phyloP scores from a whole-genome alignment of 352 stramenopile genomes.

The Aphanomyces invadans region DNA sequence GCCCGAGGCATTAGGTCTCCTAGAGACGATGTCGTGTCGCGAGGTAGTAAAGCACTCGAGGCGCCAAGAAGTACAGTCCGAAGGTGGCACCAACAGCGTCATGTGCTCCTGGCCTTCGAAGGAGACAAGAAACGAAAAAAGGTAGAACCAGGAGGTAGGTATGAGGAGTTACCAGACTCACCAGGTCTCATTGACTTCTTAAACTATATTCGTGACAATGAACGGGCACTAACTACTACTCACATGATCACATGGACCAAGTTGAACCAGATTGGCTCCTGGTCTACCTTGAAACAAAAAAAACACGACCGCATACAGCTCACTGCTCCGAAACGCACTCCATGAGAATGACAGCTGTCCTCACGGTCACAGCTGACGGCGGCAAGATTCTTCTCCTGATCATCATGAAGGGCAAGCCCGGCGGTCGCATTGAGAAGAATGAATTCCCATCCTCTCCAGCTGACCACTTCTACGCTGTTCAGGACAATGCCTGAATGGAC shows the following conservation, averaged over 20 bases:
- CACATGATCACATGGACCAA: not conserved
- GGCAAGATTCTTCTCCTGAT: slow-evolving; percentile 27
- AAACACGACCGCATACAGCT: not conserved
- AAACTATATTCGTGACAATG: not conserved
- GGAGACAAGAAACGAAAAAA: not conserved
- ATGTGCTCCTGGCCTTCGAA: not conserved
- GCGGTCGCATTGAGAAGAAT: slow-evolving; percentile 22
- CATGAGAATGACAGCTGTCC: slow-evolving; percentile 16
- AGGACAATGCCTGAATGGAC: slow-evolving; percentile 29
- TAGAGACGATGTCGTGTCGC: too few species aligned
- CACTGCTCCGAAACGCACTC: slow-evolving; percentile 24
- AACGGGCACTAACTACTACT: not conserved
- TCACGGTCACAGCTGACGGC: slow-evolving; percentile 24
- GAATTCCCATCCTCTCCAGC: slow-evolving; percentile 22
- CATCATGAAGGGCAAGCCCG: slow-evolving; percentile 20
- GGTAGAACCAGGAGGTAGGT: not conserved
- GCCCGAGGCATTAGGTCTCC: too few species aligned
- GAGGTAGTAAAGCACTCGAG: not conserved
- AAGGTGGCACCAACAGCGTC: not conserved
- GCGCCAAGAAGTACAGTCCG: not conserved
- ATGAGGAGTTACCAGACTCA: not conserved
- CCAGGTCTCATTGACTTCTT: not conserved
- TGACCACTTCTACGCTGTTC: slow-evolving; percentile 24
- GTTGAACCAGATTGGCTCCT: not conserved
- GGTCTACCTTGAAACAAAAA: not conserved